These are phyloP conservation scores for Murraya paniculata DNA, from an alignment of 345 rosid species.

Conservation along the genomic window DNA sequence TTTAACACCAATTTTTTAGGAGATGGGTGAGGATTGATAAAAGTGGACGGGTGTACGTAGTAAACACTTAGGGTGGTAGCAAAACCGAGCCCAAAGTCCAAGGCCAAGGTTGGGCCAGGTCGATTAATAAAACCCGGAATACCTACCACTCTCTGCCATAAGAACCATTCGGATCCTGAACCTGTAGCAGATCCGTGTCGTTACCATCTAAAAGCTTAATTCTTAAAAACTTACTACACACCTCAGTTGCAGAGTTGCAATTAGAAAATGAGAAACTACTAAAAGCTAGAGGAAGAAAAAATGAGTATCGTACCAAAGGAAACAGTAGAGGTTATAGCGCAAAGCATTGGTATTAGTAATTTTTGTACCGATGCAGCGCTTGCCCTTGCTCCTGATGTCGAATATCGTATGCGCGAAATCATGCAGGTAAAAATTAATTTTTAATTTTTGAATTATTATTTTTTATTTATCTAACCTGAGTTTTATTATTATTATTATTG, in stretches of 20 bases:
- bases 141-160: not conserved
- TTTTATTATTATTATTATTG: not conserved
- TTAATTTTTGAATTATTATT: not conserved
- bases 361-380: slow-evolving; percentile 73
- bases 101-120: too few relatives aligned
- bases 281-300: slow-evolving; percentile 5
- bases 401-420: slow-evolving; percentile 88
- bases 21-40: too few relatives aligned
- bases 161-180: not conserved
- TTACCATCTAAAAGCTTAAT: not conserved
- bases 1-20: too few relatives aligned
- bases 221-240: too few relatives aligned
- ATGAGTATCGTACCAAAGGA: slow-evolving; percentile 93
- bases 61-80: rapidly evolving
- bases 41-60: not conserved
- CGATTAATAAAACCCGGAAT: not conserved
- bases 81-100: too few relatives aligned
- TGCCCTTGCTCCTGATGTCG: slow-evolving; percentile 91
- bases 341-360: slow-evolving; percentile 72
- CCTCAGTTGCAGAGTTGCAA: not conserved
- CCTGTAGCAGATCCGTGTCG: not conserved
- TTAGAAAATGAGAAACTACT: not conserved
- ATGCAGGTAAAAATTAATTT: slow-evolving; percentile 55
- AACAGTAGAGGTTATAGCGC: slow-evolving; percentile 84
- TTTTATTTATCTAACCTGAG: not conserved